These are phyloP conservation scores for Neurospora sp. DNA, from an alignment of 2,329 filamentous ascomycete species.

Conservation along the genomic window DNA sequence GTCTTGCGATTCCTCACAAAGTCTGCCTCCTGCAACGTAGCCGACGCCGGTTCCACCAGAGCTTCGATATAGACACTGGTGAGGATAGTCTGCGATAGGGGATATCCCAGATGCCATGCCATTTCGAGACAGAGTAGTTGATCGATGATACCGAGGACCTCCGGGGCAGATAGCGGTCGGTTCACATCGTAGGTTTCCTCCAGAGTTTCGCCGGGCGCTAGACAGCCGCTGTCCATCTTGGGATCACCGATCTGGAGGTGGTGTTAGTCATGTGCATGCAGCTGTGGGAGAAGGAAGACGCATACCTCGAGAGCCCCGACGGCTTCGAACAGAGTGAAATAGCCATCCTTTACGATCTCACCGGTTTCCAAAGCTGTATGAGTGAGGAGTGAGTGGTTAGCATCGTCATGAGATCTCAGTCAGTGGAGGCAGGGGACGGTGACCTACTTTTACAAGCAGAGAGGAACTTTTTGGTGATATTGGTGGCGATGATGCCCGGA, in stretches of 20 bases:
- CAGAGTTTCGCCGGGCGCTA: slow-evolving; percentile 68
- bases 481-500: slow-evolving; percentile 43
- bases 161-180: slow-evolving; percentile 54
- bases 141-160: slow-evolving; percentile 90
- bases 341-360: slow-evolving; percentile 85
- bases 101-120: slow-evolving; percentile 95
- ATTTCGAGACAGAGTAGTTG: slow-evolving; percentile 89
- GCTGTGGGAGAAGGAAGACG: background rate
- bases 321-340: slow-evolving; percentile 88
- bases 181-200: slow-evolving; percentile 75
- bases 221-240: slow-evolving; percentile 94
- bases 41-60: slow-evolving; percentile 62
- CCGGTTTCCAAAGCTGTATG: slow-evolving; percentile 62
- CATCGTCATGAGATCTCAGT: background rate
- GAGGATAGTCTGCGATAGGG: slow-evolving; percentile 87
- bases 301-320: slow-evolving; percentile 73
- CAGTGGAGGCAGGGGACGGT: background rate
- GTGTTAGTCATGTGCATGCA: slow-evolving; percentile 1
- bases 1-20: slow-evolving; percentile 38
- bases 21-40: slow-evolving; percentile 52
- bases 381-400: slow-evolving; percentile 15
- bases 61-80: slow-evolving; percentile 86
- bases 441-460: slow-evolving; percentile 41
- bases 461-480: slow-evolving; percentile 49
- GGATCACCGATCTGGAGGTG: slow-evolving; percentile 81